Evolutionary conservation across 2,329 filamentous ascomycete genomes (phyloP).

Genomic region (Rosellinia necatrix): DNA sequence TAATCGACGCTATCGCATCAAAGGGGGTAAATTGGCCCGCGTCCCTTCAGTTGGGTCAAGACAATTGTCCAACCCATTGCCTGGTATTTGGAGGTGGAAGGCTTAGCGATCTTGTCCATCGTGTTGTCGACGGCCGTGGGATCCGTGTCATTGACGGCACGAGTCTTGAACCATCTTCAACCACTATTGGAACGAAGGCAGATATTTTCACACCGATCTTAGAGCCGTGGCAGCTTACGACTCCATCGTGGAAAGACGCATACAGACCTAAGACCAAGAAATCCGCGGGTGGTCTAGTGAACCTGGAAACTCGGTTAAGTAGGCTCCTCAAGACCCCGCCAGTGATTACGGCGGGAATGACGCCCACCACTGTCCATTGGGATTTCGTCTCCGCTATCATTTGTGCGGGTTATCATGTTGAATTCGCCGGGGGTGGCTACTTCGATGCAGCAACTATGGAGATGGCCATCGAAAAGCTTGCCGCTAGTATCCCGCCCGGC

Average conservation of each 20-base stretch:
- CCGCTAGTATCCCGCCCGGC: constrained; percentile 79
- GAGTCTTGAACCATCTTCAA: constrained; percentile 39
- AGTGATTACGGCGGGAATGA: constrained; percentile 92
- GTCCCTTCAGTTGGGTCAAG: background rate
- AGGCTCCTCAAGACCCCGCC: constrained; percentile 82
- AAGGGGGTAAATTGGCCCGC: constrained; percentile 20
- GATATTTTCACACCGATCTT: constrained; percentile 96
- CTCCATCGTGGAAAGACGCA: background rate
- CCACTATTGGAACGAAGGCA: constrained; percentile 93
- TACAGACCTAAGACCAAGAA: background rate
- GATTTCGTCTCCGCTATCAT: constrained; percentile 91
- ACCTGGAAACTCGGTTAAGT: constrained; percentile 93
- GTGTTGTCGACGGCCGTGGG: constrained; percentile 20
- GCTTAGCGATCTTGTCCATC: constrained; percentile 22
- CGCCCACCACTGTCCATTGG: constrained; percentile 84
- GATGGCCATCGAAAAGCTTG: constrained; percentile 82
- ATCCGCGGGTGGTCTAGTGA: background rate
- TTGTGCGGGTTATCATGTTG: constrained; percentile 91
- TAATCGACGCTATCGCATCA: constrained; percentile 17
- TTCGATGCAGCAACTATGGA: constrained; percentile 83
- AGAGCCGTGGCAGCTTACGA: constrained; percentile 9
- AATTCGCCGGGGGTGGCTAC: constrained; percentile 88
- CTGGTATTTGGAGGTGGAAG: constrained; percentile 14
- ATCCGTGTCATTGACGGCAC: constrained; percentile 27
- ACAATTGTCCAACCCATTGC: background rate